These are phyloP conservation scores for Chalaropsis thielavioides DNA, from an alignment of 2,329 filamentous ascomycete species.

Conservation along the genomic window DNA sequence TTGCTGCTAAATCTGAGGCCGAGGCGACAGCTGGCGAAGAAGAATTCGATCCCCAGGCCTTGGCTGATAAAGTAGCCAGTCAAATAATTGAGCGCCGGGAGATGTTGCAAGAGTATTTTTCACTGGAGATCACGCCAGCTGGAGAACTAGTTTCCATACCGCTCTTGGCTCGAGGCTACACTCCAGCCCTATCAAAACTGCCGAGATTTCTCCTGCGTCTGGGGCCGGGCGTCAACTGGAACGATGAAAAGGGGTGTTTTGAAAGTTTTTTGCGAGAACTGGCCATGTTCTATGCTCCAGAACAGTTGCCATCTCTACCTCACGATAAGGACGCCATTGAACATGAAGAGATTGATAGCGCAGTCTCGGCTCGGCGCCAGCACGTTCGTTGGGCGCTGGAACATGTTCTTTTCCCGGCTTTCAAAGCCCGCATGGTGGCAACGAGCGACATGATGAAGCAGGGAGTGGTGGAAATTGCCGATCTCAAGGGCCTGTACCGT, in stretches of 20 bases:
- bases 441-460: constrained; percentile 63
- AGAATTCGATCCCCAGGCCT: constrained; percentile 50
- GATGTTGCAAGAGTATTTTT: constrained; percentile 90
- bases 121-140: constrained; percentile 61
- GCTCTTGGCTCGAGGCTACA: constrained; percentile 76
- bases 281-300: constrained; percentile 80
- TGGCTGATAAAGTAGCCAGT: constrained; percentile 49
- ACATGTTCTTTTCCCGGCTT: constrained; percentile 77
- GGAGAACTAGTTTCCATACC: constrained; percentile 70
- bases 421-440: constrained; percentile 68
- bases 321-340: constrained; percentile 24
- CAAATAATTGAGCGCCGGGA: constrained; percentile 63
- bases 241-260: constrained; percentile 72
- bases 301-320: constrained; percentile 51
- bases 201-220: constrained; percentile 77
- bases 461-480: constrained; percentile 69
- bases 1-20: constrained; percentile 61
- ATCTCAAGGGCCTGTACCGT: constrained; percentile 80
- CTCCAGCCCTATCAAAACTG: constrained; percentile 70
- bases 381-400: constrained; percentile 68
- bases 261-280: constrained; percentile 72
- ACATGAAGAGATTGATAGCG: constrained; percentile 32
- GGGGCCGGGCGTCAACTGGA: constrained; percentile 81
- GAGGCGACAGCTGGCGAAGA: constrained; percentile 30
- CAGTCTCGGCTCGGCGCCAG: constrained; percentile 43